A percentile compares a stretch with the other conserved stretches of the same genome.
Evolutionary conservation across 805 yeast genomes (phyloP).

Genomic region (Metschnikowia anglica): DNA sequence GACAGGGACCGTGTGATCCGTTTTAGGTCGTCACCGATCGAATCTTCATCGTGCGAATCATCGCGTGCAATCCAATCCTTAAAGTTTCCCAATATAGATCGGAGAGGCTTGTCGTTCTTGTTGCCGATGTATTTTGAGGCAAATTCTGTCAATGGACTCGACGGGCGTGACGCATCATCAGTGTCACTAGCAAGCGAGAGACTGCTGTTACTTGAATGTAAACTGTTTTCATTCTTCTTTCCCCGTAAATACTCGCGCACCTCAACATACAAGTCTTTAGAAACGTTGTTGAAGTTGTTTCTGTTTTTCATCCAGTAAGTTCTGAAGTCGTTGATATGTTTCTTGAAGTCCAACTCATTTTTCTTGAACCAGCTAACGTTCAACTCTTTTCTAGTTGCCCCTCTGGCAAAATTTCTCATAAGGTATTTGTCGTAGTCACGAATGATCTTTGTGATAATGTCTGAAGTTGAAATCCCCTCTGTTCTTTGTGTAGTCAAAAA

Average conservation of each 20-base stretch:
- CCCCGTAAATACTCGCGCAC: slow-evolving; percentile 69
- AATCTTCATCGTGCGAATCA: slow-evolving; percentile 32
- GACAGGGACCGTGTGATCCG: slow-evolving; percentile 11
- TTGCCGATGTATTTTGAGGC: slow-evolving; percentile 64
- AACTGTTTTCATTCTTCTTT: slow-evolving; percentile 33
- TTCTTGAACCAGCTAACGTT: slow-evolving; percentile 97
- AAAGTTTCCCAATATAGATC: slow-evolving; percentile 40
- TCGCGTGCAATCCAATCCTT: slow-evolving; percentile 42
- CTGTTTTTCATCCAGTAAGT: slow-evolving; percentile 80
- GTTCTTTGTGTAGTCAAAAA: slow-evolving; percentile 95
- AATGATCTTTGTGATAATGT: slow-evolving; percentile 91
- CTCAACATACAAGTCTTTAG: slow-evolving; percentile 82
- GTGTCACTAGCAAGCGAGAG: slow-evolving; percentile 25
- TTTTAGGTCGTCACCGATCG: slow-evolving; percentile 24
- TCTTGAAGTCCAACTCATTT: slow-evolving; percentile 90
- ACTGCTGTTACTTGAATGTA: slow-evolving; percentile 19
- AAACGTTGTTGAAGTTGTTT: slow-evolving; percentile 63
- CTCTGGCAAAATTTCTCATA: slow-evolving; percentile 96
- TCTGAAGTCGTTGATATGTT: slow-evolving; percentile 85
- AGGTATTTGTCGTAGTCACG: slow-evolving; percentile 95
- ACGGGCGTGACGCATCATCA: slow-evolving; percentile 31
- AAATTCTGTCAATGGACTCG: slow-evolving; percentile 65
- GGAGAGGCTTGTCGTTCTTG: slow-evolving; percentile 35
- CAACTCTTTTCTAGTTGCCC: slow-evolving; percentile 93
- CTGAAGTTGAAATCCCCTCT: slow-evolving; percentile 93